phyloP scores from a whole-genome alignment of 176 grass and related monocot species.

The Themeda triandra region DNA sequence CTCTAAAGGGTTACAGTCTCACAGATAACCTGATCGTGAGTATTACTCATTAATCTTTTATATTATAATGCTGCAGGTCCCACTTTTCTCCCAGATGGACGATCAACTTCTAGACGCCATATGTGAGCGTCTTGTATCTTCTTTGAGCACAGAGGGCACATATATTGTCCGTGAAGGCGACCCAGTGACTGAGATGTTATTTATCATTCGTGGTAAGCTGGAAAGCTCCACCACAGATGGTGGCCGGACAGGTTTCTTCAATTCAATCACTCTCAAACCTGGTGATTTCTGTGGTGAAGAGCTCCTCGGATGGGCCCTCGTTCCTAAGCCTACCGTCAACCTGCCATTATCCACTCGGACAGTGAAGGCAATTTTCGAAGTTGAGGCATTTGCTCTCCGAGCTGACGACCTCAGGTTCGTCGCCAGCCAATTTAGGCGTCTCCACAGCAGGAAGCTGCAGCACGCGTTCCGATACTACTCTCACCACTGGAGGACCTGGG shows the following conservation, averaged over 20 bases:
- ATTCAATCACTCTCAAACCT: conserved; percentile 67
- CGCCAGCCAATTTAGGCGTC: conserved; percentile 88
- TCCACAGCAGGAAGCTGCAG: conserved; percentile 92
- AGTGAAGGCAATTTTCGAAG: conserved; percentile 71
- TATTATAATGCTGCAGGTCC: conserved; percentile 50
- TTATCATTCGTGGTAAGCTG: conserved; percentile 84
- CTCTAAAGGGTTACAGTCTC: neutral
- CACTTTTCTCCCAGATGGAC: conserved; percentile 93
- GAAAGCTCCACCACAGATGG: conserved; percentile 96
- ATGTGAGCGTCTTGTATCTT: conserved; percentile 84
- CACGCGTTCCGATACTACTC: conserved; percentile 89
- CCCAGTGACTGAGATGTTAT: conserved; percentile 95
- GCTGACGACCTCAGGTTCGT: conserved; percentile 91
- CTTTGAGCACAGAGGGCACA: conserved; percentile 82
- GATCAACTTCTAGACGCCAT: conserved; percentile 83
- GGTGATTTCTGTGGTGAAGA: conserved; percentile 92
- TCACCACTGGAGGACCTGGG: conserved; percentile 91
- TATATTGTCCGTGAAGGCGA: conserved; percentile 93
- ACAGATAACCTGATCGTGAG: neutral
- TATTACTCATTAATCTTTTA: neutral
- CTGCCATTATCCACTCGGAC: conserved; percentile 79
- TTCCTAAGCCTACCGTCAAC: conserved; percentile 69
- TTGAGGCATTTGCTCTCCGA: conserved; percentile 80
- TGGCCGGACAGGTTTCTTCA: conserved; percentile 90
- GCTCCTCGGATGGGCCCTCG: conserved; percentile 81